Conservation (phyloP, 225 moss, liverwort and hornwort genomes). For the Climacium dendroides region DNA sequence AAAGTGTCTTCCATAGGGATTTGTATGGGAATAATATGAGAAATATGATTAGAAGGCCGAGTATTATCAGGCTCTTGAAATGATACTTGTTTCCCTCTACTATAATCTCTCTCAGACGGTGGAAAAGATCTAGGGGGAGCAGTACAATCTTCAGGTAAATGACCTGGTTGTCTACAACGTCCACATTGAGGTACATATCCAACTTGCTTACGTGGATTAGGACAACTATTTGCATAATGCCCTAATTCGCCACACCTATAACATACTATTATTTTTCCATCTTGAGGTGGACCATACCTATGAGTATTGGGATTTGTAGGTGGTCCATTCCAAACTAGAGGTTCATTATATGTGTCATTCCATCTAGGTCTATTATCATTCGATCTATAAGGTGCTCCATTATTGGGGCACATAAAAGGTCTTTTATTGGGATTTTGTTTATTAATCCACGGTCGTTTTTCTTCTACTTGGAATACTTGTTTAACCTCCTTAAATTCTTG, state of each 20-base stretch:
- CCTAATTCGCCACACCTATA: fast-evolving
- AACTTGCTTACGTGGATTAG: background rate
- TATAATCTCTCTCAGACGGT: background rate
- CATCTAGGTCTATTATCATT: too few species aligned
- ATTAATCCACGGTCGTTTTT: too few species aligned
- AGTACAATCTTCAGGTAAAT: background rate
- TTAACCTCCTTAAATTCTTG: too few species aligned
- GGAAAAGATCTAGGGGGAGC: fast-evolving
- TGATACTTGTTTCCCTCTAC: fast-evolving
- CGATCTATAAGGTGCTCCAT: too few species aligned
- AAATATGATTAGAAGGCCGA: fast-evolving
- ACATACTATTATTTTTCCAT: background rate
- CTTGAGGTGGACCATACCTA: fast-evolving
- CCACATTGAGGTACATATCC: fast-evolving
- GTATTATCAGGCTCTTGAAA: fast-evolving
- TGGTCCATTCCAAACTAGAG: background rate
- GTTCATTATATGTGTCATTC: background rate
- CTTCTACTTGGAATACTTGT: too few species aligned
- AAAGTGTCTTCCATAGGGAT: too few species aligned
- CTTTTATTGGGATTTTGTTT: too few species aligned
- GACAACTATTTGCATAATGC: background rate
- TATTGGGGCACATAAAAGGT: too few species aligned
- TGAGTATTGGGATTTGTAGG: background rate
- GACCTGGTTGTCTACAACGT: fast-evolving
- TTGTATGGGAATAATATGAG: too few species aligned